Conservation (phyloP, 2,329 filamentous ascomycete species). For the Paracamarosporium sp. region DNA sequence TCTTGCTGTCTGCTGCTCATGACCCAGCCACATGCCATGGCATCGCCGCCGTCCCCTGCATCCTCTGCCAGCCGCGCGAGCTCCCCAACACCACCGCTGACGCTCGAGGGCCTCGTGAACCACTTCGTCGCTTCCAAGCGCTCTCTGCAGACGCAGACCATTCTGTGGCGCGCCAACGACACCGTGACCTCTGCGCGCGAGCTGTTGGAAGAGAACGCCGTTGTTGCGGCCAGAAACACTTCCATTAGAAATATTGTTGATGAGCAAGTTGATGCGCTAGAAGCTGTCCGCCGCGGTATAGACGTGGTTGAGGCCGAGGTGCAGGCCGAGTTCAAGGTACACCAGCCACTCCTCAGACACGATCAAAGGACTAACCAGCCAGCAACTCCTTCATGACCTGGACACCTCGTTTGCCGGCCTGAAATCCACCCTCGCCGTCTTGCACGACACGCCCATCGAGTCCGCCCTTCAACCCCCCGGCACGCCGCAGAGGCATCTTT, state of each 20-base stretch:
- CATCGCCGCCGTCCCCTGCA: conserved; percentile 51
- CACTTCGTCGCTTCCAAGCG: conserved; percentile 88
- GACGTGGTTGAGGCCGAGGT: conserved; percentile 50
- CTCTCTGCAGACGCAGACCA: conserved; percentile 81
- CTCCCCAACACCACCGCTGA: conserved; percentile 42
- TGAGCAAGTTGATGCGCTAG: conserved; percentile 52
- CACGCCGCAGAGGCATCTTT: conserved; percentile 63
- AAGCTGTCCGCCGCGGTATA: conserved; percentile 52
- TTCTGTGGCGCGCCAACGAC: conserved; percentile 86
- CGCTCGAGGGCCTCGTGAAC: conserved; percentile 78
- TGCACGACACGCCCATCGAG: conserved; percentile 71
- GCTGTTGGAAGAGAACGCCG: conserved; percentile 78
- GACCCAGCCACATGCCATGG: conserved; percentile 25
- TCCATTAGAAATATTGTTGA: conserved; percentile 51
- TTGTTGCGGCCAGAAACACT: conserved; percentile 64
- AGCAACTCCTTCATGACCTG: conserved; percentile 66
- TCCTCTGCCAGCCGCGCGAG: conserved; percentile 47
- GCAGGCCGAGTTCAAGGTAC: conserved; percentile 52
- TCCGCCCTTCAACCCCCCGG: conserved; percentile 64
- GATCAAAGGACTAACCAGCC: conserved; percentile 10
- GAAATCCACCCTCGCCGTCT: conserved; percentile 69
- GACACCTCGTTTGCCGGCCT: conserved; percentile 72
- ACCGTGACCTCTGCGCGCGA: conserved; percentile 78
- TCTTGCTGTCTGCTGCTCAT: not conserved
- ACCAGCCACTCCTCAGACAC: not conserved